These are phyloP conservation scores for Conticribra guillardii DNA, from an alignment of 108 stramenopile species.

Conservation along the genomic window DNA sequence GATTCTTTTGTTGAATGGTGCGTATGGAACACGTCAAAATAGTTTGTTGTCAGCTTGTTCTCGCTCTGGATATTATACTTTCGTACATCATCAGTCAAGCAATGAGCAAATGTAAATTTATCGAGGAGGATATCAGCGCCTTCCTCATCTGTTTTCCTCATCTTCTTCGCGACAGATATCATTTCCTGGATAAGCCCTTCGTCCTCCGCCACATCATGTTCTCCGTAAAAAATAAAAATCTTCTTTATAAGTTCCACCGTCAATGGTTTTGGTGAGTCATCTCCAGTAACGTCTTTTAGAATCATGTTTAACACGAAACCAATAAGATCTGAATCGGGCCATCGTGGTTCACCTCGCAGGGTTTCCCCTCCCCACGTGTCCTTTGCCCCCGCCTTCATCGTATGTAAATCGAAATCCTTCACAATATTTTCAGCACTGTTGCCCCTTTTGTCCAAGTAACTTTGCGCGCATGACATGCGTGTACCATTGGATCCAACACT, in stretches of 20 bases:
- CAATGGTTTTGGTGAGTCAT: slow-evolving; percentile 3
- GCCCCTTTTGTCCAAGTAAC: no score
- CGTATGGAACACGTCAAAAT: slow-evolving; percentile 26
- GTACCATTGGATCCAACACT: no score
- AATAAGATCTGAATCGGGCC: neutral
- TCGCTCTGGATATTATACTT: slow-evolving; percentile 26
- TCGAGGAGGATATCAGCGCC: no score
- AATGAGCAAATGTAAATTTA: slow-evolving; percentile 16
- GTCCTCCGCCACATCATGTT: slow-evolving; percentile 30
- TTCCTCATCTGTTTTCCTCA: neutral
- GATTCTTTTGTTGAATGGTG: slow-evolving; percentile 17
- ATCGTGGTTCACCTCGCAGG: no score
- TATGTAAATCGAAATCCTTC: no score
- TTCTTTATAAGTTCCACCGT: slow-evolving; percentile 14
- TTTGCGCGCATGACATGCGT: no score
- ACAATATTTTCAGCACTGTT: no score
- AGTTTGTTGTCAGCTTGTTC: slow-evolving; percentile 10
- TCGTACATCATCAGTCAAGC: slow-evolving; percentile 24
- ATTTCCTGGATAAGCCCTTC: slow-evolving; percentile 22
- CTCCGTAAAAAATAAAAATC: slow-evolving; percentile 39
- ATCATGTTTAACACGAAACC: neutral
- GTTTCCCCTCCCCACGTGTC: neutral
- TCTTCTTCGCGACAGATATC: neutral
- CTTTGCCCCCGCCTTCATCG: no score
- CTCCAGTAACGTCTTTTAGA: slow-evolving; percentile 7